Conservation (phyloP, 1,284 basidiomycete genomes). For the Heterobasidion parviporum region DNA sequence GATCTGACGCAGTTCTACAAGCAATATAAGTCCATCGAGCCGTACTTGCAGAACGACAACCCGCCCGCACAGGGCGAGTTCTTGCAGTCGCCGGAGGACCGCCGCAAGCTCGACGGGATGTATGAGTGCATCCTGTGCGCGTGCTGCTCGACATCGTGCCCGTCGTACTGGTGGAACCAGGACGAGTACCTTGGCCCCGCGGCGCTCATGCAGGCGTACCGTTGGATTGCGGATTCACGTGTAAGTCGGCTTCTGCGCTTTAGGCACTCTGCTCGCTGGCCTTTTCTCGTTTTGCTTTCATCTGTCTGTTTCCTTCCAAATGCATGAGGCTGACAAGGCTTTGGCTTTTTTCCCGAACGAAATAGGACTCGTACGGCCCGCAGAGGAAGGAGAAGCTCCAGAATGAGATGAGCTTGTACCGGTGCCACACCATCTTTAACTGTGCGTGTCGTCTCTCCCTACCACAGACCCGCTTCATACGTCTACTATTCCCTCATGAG, state of each 20-base stretch:
- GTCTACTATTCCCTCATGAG: neutral
- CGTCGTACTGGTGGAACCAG: constrained; percentile 99
- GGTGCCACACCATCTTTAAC: constrained; percentile 93
- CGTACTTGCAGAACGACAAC: constrained; percentile 89
- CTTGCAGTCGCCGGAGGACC: constrained; percentile 86
- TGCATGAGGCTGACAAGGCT: neutral
- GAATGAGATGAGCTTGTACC: constrained; percentile 90
- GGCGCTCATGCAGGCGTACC: constrained; percentile 90
- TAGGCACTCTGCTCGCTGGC: neutral
- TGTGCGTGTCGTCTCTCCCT: constrained; percentile 27
- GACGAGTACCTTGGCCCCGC: constrained; percentile 97
- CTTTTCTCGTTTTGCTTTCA: neutral
- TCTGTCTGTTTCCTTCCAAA: neutral
- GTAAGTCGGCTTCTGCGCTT: constrained; percentile 33
- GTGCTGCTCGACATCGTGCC: constrained; percentile 96
- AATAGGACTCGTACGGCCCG: constrained; percentile 70
- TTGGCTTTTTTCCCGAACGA: constrained; percentile 1
- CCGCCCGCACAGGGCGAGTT: constrained; percentile 78
- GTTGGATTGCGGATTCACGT: constrained; percentile 97
- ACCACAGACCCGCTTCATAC: no score
- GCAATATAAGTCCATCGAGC: constrained; percentile 99
- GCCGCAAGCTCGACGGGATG: constrained; percentile 92
- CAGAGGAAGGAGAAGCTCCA: constrained; percentile 89
- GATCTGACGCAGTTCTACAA: constrained; percentile 93
- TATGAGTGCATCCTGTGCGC: constrained; percentile 96